Evolutionary conservation across 176 grass and related monocot species (phyloP).

Genomic region (Zea luxurians): DNA sequence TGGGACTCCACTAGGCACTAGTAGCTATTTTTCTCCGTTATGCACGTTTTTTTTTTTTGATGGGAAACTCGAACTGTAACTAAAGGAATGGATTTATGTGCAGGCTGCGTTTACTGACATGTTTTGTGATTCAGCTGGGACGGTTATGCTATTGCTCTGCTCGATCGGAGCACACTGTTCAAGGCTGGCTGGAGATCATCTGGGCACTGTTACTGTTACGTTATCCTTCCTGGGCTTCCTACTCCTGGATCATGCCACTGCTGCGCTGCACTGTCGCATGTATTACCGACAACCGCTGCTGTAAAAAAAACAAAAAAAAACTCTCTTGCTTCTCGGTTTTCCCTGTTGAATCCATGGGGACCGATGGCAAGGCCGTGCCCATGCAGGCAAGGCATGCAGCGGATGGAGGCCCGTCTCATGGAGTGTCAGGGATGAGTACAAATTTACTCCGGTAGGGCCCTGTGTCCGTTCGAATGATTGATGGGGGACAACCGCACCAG

Average conservation of each 20-base stretch:
- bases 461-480: conserved; percentile 22
- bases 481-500: conserved; percentile 11
- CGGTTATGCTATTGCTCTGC: background rate
- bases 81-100: conserved; percentile 2
- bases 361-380: background rate
- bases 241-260: background rate
- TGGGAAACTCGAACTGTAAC: conserved; percentile 4
- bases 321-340: background rate
- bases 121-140: conserved; percentile 18
- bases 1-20: background rate
- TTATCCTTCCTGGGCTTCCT: background rate
- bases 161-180: background rate
- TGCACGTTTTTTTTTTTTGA: conserved; percentile 8
- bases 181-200: background rate
- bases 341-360: background rate
- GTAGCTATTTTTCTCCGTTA: conserved; percentile 13
- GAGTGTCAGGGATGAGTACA: conserved; percentile 3
- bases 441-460: conserved; percentile 8
- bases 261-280: conserved; percentile 1
- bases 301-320: background rate
- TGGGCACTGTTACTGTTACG: conserved; percentile 2
- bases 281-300: background rate
- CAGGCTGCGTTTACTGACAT: conserved; percentile 1
- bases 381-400: no score
- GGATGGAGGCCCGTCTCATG: background rate